Conservation (phyloP, 2,329 filamentous ascomycete species). For the Paracorniculantispora psalliotae region DNA sequence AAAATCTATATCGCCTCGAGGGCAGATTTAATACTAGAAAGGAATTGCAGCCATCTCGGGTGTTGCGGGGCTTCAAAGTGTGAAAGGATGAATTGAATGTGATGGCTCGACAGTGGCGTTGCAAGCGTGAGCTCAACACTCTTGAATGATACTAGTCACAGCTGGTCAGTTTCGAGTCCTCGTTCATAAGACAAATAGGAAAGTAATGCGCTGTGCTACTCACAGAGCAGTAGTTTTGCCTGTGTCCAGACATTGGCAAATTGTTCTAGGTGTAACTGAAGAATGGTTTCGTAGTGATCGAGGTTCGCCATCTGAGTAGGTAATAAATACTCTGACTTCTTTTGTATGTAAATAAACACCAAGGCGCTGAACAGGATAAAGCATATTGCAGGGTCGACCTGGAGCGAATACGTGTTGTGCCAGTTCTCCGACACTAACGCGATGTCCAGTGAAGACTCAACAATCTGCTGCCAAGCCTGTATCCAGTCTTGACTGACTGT, state of each 20-base stretch:
- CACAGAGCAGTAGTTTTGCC: slow-evolving; percentile 16
- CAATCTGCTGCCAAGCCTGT: slow-evolving; percentile 15
- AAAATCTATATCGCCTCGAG: not conserved
- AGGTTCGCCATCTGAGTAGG: not conserved
- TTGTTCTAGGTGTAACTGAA: slow-evolving; percentile 15
- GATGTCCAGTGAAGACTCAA: slow-evolving; percentile 16
- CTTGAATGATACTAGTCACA: slow-evolving; percentile 15
- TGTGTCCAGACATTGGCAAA: slow-evolving; percentile 16
- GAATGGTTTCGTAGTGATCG: slow-evolving; percentile 13
- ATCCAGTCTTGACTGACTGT: slow-evolving; percentile 13
- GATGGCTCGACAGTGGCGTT: slow-evolving; percentile 5
- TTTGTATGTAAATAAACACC: slow-evolving; percentile 15
- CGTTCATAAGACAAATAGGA: not conserved
- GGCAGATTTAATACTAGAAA: not conserved
- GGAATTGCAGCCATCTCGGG: slow-evolving; percentile 17
- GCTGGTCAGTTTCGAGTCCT: not conserved
- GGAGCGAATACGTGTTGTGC: slow-evolving; percentile 9
- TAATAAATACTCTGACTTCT: not conserved
- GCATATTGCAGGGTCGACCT: slow-evolving; percentile 14
- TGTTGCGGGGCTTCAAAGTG: slow-evolving; percentile 18
- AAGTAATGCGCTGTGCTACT: not conserved
- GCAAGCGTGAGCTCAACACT: slow-evolving; percentile 10
- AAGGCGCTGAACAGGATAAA: slow-evolving; percentile 15
- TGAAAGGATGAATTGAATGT: slow-evolving; percentile 13
- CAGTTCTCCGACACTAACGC: slow-evolving; percentile 13